Evolutionary conservation across 768 basidiomycete genomes (phyloP).

Genomic region (Hericium rajendrae): DNA sequence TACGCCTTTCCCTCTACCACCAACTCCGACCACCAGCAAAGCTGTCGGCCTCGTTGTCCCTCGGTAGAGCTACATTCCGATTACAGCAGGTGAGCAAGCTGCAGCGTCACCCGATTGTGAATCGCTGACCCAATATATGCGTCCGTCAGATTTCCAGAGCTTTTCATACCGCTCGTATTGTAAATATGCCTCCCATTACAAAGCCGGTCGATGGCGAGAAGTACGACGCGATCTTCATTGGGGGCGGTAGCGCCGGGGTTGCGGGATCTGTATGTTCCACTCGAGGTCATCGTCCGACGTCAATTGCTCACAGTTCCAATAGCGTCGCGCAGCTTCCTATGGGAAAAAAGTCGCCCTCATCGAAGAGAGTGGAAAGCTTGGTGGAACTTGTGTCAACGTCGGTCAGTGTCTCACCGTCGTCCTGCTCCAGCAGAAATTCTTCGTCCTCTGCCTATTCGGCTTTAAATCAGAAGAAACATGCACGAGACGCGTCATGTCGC

Average conservation of each 20-base stretch:
- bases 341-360: conserved; percentile 91
- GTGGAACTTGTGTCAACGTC: conserved; percentile 97
- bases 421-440: background rate
- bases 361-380: conserved; percentile 64
- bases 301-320: conserved; percentile 1
- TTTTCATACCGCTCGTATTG: conserved; percentile 27
- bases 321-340: conserved; percentile 88
- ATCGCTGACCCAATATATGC: too few relatives aligned
- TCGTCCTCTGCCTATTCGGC: too few relatives aligned
- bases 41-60: too few relatives aligned
- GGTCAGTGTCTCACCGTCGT: conserved; percentile 40
- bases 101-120: too few relatives aligned
- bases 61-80: too few relatives aligned
- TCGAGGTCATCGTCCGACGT: background rate
- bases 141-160: conserved; percentile 35
- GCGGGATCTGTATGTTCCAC: conserved; percentile 64
- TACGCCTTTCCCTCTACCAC: too few relatives aligned
- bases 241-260: conserved; percentile 90
- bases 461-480: too few relatives aligned
- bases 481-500: too few relatives aligned
- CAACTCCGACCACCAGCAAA: too few relatives aligned
- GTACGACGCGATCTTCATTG: conserved; percentile 84
- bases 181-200: conserved; percentile 65
- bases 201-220: conserved; percentile 47
- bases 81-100: too few relatives aligned